These are phyloP conservation scores for Xylaria sp. DNA, from an alignment of 2,329 filamentous ascomycete species.

Conservation along the genomic window DNA sequence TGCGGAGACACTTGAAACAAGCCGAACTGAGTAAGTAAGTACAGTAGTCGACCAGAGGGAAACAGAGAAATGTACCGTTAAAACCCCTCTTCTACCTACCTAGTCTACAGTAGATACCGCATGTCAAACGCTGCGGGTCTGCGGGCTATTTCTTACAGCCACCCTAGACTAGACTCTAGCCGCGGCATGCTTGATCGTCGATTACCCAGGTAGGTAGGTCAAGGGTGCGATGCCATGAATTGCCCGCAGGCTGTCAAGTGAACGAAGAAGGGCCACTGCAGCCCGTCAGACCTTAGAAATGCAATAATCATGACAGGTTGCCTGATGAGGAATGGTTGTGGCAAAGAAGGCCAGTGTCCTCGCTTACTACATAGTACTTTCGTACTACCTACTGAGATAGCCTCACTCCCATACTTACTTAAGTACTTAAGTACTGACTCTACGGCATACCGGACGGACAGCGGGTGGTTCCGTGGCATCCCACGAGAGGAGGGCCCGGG, in stretches of 20 bases:
- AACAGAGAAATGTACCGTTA: no score
- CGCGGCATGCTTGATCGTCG: background rate
- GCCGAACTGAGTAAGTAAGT: slow-evolving; percentile 21
- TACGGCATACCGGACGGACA: background rate
- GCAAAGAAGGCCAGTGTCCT: background rate
- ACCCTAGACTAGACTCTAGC: background rate
- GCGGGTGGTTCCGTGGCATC: slow-evolving; percentile 18
- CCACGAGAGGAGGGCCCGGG: slow-evolving; percentile 2
- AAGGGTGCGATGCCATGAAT: slow-evolving; percentile 6
- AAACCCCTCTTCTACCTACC: no score
- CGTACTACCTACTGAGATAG: background rate
- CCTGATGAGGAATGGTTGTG: background rate
- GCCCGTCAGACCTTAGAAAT: background rate
- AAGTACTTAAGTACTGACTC: slow-evolving; percentile 10
- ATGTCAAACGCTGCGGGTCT: slow-evolving; percentile 34
- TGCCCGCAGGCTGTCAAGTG: background rate
- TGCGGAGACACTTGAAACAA: slow-evolving; percentile 10
- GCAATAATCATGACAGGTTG: slow-evolving; percentile 6
- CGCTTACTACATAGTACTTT: background rate
- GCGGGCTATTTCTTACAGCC: slow-evolving; percentile 21
- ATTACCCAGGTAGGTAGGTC: slow-evolving; percentile 21
- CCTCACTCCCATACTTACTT: background rate
- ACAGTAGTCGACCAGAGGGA: slow-evolving; percentile 18
- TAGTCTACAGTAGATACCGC: no score
- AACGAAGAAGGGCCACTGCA: background rate